phyloP scores from a whole-genome alignment of 1,139 yeast genomes.

The Protomyces macrosporus region DNA sequence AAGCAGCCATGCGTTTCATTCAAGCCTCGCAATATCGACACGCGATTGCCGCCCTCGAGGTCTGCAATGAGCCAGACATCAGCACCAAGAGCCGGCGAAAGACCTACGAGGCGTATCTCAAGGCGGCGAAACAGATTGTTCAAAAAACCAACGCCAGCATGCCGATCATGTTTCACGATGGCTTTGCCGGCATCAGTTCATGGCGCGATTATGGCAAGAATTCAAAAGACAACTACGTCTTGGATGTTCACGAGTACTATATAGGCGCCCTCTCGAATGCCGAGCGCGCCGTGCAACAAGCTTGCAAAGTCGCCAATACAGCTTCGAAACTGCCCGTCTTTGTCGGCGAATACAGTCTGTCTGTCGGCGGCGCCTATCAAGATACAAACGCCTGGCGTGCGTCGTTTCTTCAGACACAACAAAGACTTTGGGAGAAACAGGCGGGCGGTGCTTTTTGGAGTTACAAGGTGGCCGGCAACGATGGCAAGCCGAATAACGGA shows the following conservation, averaged over 20 bases:
- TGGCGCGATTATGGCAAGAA: constrained; percentile 16
- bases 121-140: constrained; percentile 7
- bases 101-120: constrained; percentile 10
- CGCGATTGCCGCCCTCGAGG: constrained; percentile 21
- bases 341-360: constrained; percentile 15
- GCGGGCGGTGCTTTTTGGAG: constrained; percentile 24
- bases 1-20: constrained; percentile 19
- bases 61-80: constrained; percentile 19
- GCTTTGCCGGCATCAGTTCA: constrained; percentile 4
- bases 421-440: constrained; percentile 36
- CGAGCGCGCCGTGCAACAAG: constrained; percentile 1
- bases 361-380: constrained; percentile 15
- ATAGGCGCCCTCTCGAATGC: constrained; percentile 4
- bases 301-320: constrained; percentile 2
- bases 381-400: constrained; percentile 34
- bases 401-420: constrained; percentile 40
- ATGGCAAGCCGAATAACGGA: constrained; percentile 13
- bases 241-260: constrained; percentile 19
- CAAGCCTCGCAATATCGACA: background rate
- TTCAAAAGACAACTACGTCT: constrained; percentile 15
- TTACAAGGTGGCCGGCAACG: constrained; percentile 2
- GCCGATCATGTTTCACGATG: constrained; percentile 25
- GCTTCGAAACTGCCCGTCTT: constrained; percentile 10
- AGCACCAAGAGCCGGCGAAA: constrained; percentile 2
- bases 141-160: constrained; percentile 12